Base-by-base conservation (phyloP, 495 filamentous ascomycete species). In the Talaromyces proteolyticus region DNA sequence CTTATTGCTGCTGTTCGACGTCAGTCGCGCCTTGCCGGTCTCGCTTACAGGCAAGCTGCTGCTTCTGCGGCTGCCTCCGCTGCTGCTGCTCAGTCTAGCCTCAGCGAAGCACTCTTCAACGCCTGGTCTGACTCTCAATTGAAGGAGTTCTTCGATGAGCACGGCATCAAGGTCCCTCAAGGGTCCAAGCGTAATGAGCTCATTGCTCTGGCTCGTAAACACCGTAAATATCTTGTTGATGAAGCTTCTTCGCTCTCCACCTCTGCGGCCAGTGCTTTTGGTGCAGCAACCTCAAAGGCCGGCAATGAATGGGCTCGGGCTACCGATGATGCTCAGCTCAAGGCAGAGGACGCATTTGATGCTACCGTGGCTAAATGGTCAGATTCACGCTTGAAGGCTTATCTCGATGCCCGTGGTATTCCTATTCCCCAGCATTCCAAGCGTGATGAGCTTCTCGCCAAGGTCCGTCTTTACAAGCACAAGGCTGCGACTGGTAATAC, bases 151-250 rank as follows among this genome's bases (percentile, higher is more conserved):
- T 72, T 79, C 6, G 87, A 91, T 64, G 83, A 87, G 67, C 82
- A 91, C 54, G 73, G 72, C n/a, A 75, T 87, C 58, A 78, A 78
- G 70, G 86, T 96, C 23, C 92, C 92, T 6, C 93, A 97, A 65
- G 92, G 93, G 22, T 91, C 86, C 55, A 90, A 75, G 73, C 74
- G 82, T 50, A 96, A 96, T 66, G 92, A 97, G 62, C 80, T 97
- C 16, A 68, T 93, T 42, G 90, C 93, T 43, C 81, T 97, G 43
- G 89, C 91, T 46, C 88, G 93, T 58, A 94, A 95, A 75, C 78
- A 96, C 73, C 88, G 88, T 43, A 79, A 84, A 40, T 76, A 82
- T 44, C 72, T 95, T 49, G 70, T 84, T 18, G 85, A 82, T 36
- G 82, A 92, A 21, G 70, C 61, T 18, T 60, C 63, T 52, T 85